Evolutionary conservation across 1,139 yeast genomes (phyloP), one percentile per base, ranked within the genome.

Genomic region (Saccharomycopsis crataegensis): DNA sequence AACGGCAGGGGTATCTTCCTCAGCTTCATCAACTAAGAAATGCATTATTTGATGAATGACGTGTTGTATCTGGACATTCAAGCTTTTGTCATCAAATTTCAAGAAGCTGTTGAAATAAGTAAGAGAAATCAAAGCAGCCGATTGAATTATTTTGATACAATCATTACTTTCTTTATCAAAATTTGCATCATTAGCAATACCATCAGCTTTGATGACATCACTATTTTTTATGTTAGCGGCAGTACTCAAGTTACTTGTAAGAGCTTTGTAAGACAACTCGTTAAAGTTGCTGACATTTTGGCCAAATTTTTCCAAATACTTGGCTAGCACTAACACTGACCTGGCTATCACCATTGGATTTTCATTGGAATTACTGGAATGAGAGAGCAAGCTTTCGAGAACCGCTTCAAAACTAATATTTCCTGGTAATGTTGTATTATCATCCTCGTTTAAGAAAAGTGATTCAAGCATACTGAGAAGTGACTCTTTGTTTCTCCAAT

Each of bases 1-100:
- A 48, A 86, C 75, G 0, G 93, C 80, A 34, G 88, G 82, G 0
- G 96, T 79, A 62, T 91, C 98, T 49, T 88, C 96, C 50, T 82
- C 87, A 1, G 95, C 79, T 1, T 80, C 85, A 1, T 75, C 78
- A 2, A 78, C 65, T n/a, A 90, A 66, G 1, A 76, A 65, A 1
- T 68, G 61, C 16, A 81, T 71, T 1, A 75, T 60, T 1, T 61
- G 57, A 11, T 78, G 64, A n/a, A 77, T 61, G 3, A 61, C 60
- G 17, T 64, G 62, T 59, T 77, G 78, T n/a, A 70, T 60, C 4
- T 61, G 60, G 8, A 43, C 9, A 14, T 63, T 59, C 8, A 55
- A 40, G 11, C 60, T 61, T 8, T 36, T 33, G 2, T 65, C 57
- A 9, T 66, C 63, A 22, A 78, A 66, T 16, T 71, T 72, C 1